Evolutionary conservation across 2,329 filamentous ascomycete species (phyloP).

Genomic region (Talaromyces sp.): DNA sequence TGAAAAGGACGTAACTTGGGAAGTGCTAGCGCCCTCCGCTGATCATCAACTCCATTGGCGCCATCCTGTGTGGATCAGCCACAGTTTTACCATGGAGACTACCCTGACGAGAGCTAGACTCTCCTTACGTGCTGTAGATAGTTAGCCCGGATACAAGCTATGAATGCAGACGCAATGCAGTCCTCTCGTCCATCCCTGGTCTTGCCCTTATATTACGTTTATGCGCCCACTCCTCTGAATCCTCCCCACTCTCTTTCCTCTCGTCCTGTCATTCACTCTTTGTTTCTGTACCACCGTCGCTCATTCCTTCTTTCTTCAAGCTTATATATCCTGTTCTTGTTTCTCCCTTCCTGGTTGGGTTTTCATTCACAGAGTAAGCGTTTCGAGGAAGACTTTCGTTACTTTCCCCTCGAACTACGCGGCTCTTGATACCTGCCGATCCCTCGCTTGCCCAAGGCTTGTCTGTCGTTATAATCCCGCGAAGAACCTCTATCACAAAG

Average conservation of each 20-base stretch:
- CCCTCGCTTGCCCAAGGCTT: constrained; percentile 4
- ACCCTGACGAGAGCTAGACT: not conserved
- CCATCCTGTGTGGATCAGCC: not conserved
- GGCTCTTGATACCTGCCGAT: constrained; percentile 8
- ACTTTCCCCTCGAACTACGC: constrained; percentile 14
- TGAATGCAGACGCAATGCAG: constrained; percentile 14
- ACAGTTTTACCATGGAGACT: not conserved
- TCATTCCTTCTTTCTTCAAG: constrained; percentile 1
- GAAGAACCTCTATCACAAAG: not conserved
- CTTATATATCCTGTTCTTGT: constrained; percentile 9
- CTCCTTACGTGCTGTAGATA: not conserved
- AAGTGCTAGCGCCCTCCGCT: not conserved
- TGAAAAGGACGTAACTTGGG: too few species aligned
- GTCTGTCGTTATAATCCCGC: constrained; percentile 18
- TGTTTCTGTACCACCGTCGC: constrained; percentile 1
- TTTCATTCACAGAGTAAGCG: constrained; percentile 9
- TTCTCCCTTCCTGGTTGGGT: constrained; percentile 12
- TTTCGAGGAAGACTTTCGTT: constrained; percentile 18
- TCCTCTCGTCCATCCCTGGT: constrained; percentile 11
- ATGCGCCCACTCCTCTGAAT: constrained; percentile 1
- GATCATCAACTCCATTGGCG: not conserved
- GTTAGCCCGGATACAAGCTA: not conserved
- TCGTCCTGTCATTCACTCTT: constrained; percentile 3
- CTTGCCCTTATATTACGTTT: constrained; percentile 7
- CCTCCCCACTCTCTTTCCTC: constrained; percentile 15